phyloP scores from a whole-genome alignment of 73 alveolate species.

The Uronychia binucleata region DNA sequence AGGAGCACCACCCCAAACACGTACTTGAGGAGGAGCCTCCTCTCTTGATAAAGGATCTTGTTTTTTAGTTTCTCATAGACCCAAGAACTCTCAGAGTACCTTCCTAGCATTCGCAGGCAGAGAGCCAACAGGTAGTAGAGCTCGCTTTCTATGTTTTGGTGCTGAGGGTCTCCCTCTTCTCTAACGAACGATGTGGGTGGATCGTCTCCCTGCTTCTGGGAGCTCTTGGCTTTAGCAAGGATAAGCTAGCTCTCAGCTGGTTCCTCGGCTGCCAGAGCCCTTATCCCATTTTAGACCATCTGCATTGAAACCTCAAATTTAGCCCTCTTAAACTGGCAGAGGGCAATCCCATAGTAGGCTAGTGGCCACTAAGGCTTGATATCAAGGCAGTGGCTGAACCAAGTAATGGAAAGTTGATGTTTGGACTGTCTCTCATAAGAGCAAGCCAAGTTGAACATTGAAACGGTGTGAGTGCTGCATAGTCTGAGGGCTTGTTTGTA shows the following conservation, averaged over 20 bases:
- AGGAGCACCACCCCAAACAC: slow-evolving; percentile 12
- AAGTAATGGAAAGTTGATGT: not conserved
- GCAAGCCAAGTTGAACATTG: slow-evolving; percentile 16
- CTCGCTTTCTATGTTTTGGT: not conserved
- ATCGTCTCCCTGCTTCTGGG: too few species aligned
- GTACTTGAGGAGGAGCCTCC: slow-evolving; percentile 1
- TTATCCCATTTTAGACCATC: not conserved
- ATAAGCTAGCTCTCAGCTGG: too few species aligned
- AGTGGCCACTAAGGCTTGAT: not conserved
- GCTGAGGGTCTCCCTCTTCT: not conserved
- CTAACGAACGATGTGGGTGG: too few species aligned
- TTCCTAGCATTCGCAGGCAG: not conserved
- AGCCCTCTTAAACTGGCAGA: not conserved
- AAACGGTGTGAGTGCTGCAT: not conserved
- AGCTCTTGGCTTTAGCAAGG: not conserved
- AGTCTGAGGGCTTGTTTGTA: slow-evolving; percentile 9
- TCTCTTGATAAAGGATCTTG: not conserved
- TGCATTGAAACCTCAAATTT: not conserved
- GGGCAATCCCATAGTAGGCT: slow-evolving; percentile 1
- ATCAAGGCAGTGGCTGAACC: not conserved
- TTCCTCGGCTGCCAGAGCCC: too few species aligned
- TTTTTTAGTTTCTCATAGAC: not conserved
- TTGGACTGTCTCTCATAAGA: not conserved
- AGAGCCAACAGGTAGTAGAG: not conserved
- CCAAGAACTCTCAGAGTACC: not conserved